Conservation (phyloP, 257 asterid species). For the Jaltomata sinuosa region DNA sequence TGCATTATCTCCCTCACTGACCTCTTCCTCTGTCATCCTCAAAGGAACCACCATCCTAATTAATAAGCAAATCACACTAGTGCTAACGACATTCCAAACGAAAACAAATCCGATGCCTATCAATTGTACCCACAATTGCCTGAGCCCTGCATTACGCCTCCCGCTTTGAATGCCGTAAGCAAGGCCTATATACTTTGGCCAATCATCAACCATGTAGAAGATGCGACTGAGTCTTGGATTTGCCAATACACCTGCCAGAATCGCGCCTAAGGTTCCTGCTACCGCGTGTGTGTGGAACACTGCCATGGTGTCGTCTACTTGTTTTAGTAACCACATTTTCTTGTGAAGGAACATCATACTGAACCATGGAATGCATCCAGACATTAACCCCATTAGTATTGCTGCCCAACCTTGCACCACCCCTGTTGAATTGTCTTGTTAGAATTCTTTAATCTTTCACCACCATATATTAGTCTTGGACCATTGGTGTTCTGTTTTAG, state of each 20-base stretch:
- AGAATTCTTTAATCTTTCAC: background rate
- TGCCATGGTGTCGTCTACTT: slow-evolving; percentile 72
- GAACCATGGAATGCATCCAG: slow-evolving; percentile 78
- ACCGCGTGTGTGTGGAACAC: slow-evolving; percentile 82
- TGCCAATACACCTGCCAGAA: slow-evolving; percentile 62
- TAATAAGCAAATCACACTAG: slow-evolving; percentile 54
- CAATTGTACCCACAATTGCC: slow-evolving; percentile 51
- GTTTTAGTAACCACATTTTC: slow-evolving; percentile 38
- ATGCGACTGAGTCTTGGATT: slow-evolving; percentile 43
- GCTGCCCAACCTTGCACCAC: slow-evolving; percentile 94
- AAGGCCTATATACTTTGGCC: slow-evolving; percentile 40
- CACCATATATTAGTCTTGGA: background rate
- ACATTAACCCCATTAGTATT: slow-evolving; percentile 57
- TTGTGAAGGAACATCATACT: slow-evolving; percentile 87
- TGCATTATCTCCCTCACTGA: slow-evolving; percentile 50
- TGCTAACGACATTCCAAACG: slow-evolving; percentile 26
- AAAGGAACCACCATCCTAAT: slow-evolving; percentile 43
- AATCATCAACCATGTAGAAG: slow-evolving; percentile 22
- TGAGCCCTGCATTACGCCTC: slow-evolving; percentile 26
- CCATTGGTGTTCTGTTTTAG: background rate
- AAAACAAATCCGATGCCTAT: slow-evolving; percentile 43
- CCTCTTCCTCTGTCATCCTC: slow-evolving; percentile 42
- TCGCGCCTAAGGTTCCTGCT: slow-evolving; percentile 73
- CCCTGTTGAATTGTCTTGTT: slow-evolving; percentile 19
- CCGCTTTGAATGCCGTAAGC: slow-evolving; percentile 48